These are phyloP conservation scores for Coniferiporia sulphurascens DNA, from an alignment of 1,284 basidiomycete genomes.

Conservation along the genomic window DNA sequence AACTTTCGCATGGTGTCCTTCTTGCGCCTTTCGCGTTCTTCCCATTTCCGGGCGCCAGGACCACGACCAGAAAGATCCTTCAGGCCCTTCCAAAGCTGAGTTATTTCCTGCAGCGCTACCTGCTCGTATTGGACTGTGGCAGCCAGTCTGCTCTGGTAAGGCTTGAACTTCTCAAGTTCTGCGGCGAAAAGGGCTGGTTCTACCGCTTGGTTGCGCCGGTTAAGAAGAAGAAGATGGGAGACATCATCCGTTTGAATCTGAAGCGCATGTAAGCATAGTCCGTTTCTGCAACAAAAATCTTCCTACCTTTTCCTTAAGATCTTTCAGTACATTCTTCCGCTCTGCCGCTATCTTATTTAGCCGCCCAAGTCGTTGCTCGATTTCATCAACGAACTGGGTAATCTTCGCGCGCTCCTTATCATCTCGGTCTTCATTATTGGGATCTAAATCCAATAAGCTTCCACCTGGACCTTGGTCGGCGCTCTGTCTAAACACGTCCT, in stretches of 20 bases:
- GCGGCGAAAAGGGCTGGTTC: conserved; percentile 87
- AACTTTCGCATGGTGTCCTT: conserved; percentile 72
- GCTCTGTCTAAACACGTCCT: conserved; percentile 66
- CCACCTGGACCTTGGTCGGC: conserved; percentile 43
- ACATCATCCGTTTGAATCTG: conserved; percentile 96
- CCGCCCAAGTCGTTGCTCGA: conserved; percentile 72
- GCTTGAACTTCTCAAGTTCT: conserved; percentile 93
- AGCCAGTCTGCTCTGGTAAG: conserved; percentile 80
- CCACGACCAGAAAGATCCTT: conserved; percentile 67
- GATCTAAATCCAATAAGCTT: conserved; percentile 66
- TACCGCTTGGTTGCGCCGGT: conserved; percentile 79
- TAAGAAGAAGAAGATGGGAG: conserved; percentile 89
- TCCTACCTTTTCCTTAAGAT: conserved; percentile 86
- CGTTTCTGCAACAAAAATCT: neutral
- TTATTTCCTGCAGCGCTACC: conserved; percentile 63
- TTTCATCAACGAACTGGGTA: conserved; percentile 63
- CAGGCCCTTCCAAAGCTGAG: conserved; percentile 63
- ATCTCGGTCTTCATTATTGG: conserved; percentile 57
- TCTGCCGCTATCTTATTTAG: conserved; percentile 83
- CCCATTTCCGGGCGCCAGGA: conserved; percentile 74
- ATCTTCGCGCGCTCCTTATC: conserved; percentile 67
- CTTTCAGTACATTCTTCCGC: conserved; percentile 82
- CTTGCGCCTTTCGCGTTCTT: conserved; percentile 73
- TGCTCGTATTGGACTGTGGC: conserved; percentile 79
- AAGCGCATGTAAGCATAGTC: neutral